These are phyloP conservation scores for Zea luxurians DNA, from an alignment of 176 grass and related monocot species.

Conservation along the genomic window DNA sequence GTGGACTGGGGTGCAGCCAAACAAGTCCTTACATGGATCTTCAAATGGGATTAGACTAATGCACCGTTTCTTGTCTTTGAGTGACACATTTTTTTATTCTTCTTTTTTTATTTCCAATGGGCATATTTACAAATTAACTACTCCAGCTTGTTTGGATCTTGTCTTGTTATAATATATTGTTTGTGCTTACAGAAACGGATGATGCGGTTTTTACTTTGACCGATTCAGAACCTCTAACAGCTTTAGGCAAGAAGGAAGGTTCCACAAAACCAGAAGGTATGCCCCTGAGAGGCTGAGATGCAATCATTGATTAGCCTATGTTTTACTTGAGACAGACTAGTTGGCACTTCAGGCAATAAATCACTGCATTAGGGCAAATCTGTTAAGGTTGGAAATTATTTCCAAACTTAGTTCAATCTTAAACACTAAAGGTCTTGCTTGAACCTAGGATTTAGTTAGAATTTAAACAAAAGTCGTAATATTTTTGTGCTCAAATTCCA, in stretches of 20 bases:
- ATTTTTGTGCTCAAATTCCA: neutral
- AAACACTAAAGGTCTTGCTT: neutral
- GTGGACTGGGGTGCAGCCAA: neutral
- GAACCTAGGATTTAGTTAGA: neutral
- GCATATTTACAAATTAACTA: neutral
- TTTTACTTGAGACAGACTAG: neutral
- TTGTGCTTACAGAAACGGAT: constrained; percentile 7
- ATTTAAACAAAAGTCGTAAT: neutral
- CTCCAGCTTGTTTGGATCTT: neutral
- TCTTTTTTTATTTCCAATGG: neutral
- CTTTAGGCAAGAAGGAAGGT: constrained; percentile 11
- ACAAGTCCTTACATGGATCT: neutral
- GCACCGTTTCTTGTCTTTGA: neutral
- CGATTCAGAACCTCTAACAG: neutral
- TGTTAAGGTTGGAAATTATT: neutral
- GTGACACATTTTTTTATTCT: neutral
- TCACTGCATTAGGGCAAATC: neutral
- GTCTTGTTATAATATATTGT: neutral
- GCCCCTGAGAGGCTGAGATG: neutral
- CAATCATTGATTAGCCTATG: neutral
- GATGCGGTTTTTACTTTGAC: neutral
- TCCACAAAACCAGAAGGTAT: constrained; percentile 11
- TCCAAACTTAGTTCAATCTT: neutral
- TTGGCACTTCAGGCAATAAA: neutral
- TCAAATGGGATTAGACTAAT: constrained; percentile 7